Conservation (phyloP, 352 stramenopile genomes). For the Globisporangium carolinianum region DNA sequence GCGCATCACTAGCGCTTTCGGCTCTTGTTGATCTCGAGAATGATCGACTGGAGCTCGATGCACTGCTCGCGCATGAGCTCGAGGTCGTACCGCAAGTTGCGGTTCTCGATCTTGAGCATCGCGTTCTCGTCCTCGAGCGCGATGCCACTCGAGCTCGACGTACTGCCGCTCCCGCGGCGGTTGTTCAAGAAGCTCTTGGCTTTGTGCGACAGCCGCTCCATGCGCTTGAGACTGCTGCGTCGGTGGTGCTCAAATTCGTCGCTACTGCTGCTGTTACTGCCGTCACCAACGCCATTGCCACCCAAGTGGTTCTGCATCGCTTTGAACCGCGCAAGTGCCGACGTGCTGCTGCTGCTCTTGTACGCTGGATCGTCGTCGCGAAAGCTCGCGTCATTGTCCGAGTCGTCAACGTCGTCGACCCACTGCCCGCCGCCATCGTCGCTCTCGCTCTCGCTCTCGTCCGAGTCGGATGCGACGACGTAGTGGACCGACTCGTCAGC, state of each 20-base stretch:
- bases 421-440: constrained; percentile 29
- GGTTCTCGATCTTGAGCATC: constrained; percentile 85
- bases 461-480: constrained; percentile 15
- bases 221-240: constrained; percentile 55
- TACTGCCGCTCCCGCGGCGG: constrained; percentile 40
- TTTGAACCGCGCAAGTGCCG: constrained; percentile 58
- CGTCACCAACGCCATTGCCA: neutral
- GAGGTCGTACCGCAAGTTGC: constrained; percentile 83
- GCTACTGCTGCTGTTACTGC: constrained; percentile 10
- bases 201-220: constrained; percentile 65
- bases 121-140: constrained; percentile 80
- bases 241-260: constrained; percentile 1
- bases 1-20: constrained; percentile 54
- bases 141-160: constrained; percentile 55
- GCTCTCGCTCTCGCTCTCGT: constrained; percentile 35
- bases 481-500: constrained; percentile 20
- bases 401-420: constrained; percentile 38
- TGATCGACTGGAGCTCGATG: constrained; percentile 83
- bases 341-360: constrained; percentile 23
- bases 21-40: constrained; percentile 88
- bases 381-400: constrained; percentile 48
- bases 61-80: constrained; percentile 87
- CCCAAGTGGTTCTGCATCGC: constrained; percentile 42
- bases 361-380: constrained; percentile 24
- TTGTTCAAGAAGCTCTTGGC: constrained; percentile 76